Percentiles rank a stretch among this genome's conserved stretches.
These are phyloP conservation scores for Phytopythium kandeliae DNA, from an alignment of 352 stramenopile species.

Conservation along the genomic window DNA sequence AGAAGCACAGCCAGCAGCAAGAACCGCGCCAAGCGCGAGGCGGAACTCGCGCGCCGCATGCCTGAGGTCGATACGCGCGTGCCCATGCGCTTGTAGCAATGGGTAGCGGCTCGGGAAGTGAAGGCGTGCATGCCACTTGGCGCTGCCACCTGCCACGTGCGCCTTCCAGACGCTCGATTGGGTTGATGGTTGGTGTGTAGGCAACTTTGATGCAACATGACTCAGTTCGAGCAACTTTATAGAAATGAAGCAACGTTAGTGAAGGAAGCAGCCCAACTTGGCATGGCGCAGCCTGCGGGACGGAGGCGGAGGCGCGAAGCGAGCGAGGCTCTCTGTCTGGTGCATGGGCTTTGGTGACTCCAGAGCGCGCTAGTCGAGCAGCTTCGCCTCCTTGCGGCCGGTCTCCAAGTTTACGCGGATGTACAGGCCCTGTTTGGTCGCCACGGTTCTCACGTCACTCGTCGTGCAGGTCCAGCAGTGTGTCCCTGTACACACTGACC, in stretches of 20 bases:
- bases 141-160: neutral
- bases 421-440: conserved; percentile 51
- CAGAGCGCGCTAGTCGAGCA: conserved; percentile 21
- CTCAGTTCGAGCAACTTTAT: neutral
- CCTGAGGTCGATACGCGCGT: too few relatives aligned
- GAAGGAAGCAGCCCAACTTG: too few relatives aligned
- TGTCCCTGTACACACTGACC: too few relatives aligned
- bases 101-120: too few relatives aligned
- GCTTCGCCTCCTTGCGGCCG: conserved; percentile 57
- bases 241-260: too few relatives aligned
- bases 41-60: neutral
- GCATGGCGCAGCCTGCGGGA: too few relatives aligned
- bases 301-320: too few relatives aligned
- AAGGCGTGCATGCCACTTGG: neutral
- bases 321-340: too few relatives aligned
- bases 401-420: conserved; percentile 54
- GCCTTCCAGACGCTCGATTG: neutral
- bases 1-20: conserved; percentile 11
- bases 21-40: conserved; percentile 13
- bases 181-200: neutral
- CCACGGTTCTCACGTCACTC: too few relatives aligned
- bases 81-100: too few relatives aligned
- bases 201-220: neutral
- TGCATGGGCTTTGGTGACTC: too few relatives aligned
- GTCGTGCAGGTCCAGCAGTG: too few relatives aligned